Evolutionary conservation across 2,329 filamentous ascomycete species (phyloP).

Genomic region (Fusarium tanahbumbuense): DNA sequence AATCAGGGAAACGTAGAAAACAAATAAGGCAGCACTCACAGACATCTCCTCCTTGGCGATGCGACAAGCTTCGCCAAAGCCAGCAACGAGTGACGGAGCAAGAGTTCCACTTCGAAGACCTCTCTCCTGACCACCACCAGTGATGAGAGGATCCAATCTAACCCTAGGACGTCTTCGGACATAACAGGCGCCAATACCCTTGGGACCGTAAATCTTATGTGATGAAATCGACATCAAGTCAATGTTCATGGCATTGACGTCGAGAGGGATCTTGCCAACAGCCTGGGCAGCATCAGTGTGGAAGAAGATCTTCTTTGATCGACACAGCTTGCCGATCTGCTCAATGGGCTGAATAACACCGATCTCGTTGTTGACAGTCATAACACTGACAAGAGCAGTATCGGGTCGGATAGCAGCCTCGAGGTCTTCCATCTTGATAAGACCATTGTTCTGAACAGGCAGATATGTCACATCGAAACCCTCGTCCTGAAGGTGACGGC

Average conservation of each 20-base stretch:
- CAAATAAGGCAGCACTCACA: conserved; percentile 68
- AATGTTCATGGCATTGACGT: conserved; percentile 98
- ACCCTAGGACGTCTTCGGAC: conserved; percentile 92
- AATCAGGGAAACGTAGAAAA: conserved; percentile 38
- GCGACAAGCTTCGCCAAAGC: conserved; percentile 94
- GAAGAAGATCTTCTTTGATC: conserved; percentile 95
- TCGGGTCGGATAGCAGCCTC: conserved; percentile 91
- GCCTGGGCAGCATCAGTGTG: conserved; percentile 97
- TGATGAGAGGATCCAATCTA: conserved; percentile 95
- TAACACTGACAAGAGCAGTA: conserved; percentile 92
- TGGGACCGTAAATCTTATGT: conserved; percentile 98
- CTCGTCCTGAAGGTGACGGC: conserved; percentile 94
- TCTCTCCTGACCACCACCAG: conserved; percentile 94
- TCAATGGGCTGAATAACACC: conserved; percentile 97
- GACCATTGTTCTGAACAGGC: conserved; percentile 86
- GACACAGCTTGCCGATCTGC: conserved; percentile 92
- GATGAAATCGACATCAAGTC: conserved; percentile 99
- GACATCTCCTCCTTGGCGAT: conserved; percentile 90
- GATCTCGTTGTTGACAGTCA: conserved; percentile 99
- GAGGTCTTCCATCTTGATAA: conserved; percentile 85
- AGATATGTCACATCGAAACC: conserved; percentile 98
- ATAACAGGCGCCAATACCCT: conserved; percentile 96
- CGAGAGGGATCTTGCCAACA: conserved; percentile 96
- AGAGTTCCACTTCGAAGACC: conserved; percentile 94
- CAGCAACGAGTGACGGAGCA: conserved; percentile 87